Evolutionary conservation across 2,329 filamentous ascomycete species (phyloP), one percentile per base, ranked within the genome.

Genomic region (Phoma herbarum): DNA sequence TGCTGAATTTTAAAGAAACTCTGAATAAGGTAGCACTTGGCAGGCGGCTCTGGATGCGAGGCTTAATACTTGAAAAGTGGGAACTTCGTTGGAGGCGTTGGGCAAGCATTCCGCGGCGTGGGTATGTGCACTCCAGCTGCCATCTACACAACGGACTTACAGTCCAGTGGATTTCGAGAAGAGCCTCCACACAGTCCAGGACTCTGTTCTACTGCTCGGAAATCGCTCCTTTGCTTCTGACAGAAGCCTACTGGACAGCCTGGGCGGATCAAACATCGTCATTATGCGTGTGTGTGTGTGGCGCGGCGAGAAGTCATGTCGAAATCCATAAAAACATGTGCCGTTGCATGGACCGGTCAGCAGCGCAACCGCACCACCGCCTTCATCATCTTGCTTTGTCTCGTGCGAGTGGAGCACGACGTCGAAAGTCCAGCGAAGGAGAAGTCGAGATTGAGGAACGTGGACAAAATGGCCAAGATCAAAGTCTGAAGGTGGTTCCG

Each of bases 381-480:
- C 42, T 47, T 42, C 8, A 52, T 49, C 42, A 25, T 35, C 22
- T 37, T 44, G 33, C 18, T 26, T 26, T 51, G 42, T 41, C 47
- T 22, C n/a, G 47, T 57, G 54, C 33, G n/a, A 7, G 54, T 57
- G 42, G 48, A 16, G 25, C 16, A 28, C 42, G 25, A 28, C 9
- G 12, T 41, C 23, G 33, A 41, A 42, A 26, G 16, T 28, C 33
- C 47, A 37, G 23, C 54, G 47, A 57, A 57, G 18, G 47, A 57
- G 22, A 29, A 42, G 20, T 23, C 26, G 14, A 51, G 47, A 22
- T 42, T 47, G 26, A 47, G 52, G 26, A 51, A 57, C 54, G 47
- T 57, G 54, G 47, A 28, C 45, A 28, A 29, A 46, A 10, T 18
- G 25, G 47, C 54, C 54, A 57, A 52, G 54, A 23, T 29, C 41